Percentiles rank a stretch among this genome's conserved stretches.
phyloP scores from a whole-genome alignment of 1,139 yeast species.

The Kodamaea sp. region DNA sequence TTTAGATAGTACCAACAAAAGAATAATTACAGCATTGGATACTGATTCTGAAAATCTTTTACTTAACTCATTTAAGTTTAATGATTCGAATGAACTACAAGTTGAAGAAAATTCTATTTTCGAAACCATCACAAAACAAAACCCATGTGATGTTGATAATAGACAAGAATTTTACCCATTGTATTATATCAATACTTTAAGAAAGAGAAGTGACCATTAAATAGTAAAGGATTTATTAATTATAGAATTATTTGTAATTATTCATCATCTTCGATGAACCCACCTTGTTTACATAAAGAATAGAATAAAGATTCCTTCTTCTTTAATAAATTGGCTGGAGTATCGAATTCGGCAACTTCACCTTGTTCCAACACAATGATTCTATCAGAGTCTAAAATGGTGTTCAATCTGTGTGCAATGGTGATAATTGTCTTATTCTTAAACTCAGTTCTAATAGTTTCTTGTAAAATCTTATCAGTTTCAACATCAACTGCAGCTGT shows the following conservation, averaged over 20 bases:
- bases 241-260: background rate
- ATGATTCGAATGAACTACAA: constrained; percentile 12
- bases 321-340: constrained; percentile 67
- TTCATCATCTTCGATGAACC: constrained; percentile 22
- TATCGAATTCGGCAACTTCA: constrained; percentile 79
- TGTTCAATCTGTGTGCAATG: constrained; percentile 91
- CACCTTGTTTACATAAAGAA: constrained; percentile 71
- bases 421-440: constrained; percentile 87
- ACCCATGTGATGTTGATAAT: constrained; percentile 33
- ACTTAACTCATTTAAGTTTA: constrained; percentile 23
- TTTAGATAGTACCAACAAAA: constrained; percentile 13
- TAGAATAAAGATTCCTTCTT: constrained; percentile 71
- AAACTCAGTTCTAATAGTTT: constrained; percentile 81
- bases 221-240: background rate
- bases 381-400: constrained; percentile 87
- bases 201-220: constrained; percentile 79
- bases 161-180: constrained; percentile 57
- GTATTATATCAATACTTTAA: constrained; percentile 58
- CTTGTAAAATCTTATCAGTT: constrained; percentile 83
- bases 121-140: constrained; percentile 19
- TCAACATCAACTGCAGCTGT: constrained; percentile 97
- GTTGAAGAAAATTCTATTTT: constrained; percentile 3
- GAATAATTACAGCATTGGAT: constrained; percentile 48
- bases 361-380: constrained; percentile 87
- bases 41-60: constrained; percentile 31